These are phyloP conservation scores for Hypoxylon sp. DNA, from an alignment of 2,329 filamentous ascomycete species.

Conservation along the genomic window DNA sequence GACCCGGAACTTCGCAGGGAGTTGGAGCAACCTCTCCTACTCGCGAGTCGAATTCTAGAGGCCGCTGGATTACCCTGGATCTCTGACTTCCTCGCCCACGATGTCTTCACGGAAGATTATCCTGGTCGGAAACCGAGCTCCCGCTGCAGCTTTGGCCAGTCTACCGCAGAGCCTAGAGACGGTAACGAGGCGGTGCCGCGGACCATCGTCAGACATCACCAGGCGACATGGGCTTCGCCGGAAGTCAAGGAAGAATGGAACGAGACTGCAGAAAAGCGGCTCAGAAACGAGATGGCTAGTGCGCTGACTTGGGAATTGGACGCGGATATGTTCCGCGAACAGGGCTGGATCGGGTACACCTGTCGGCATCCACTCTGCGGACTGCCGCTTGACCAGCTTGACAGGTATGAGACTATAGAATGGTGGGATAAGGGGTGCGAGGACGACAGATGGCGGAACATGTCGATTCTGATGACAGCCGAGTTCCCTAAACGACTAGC, in stretches of 20 bases:
- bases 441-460: conserved; percentile 34
- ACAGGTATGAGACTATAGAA: conserved; percentile 47
- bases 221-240: conserved; percentile 43
- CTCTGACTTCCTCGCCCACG: conserved; percentile 53
- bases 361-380: conserved; percentile 50
- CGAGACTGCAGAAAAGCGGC: conserved; percentile 30
- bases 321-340: conserved; percentile 47
- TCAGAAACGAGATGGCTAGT: conserved; percentile 40
- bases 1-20: conserved; percentile 44
- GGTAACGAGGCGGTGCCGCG: conserved; percentile 23
- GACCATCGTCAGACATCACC: conserved; percentile 50
- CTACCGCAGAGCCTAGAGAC: neutral
- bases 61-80: conserved; percentile 51
- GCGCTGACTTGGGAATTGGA: conserved; percentile 53
- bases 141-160: conserved; percentile 32
- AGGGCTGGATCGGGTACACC: conserved; percentile 54
- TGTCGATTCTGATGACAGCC: conserved; percentile 51
- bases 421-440: conserved; percentile 44
- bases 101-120: conserved; percentile 51
- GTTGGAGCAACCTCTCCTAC: conserved; percentile 51
- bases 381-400: conserved; percentile 44
- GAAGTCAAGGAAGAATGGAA: conserved; percentile 45
- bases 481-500: conserved; percentile 50
- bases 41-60: conserved; percentile 52
- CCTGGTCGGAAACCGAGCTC: conserved; percentile 45